Evolutionary conservation across 768 basidiomycete species (phyloP).

Genomic region (Astraeus odoratus): DNA sequence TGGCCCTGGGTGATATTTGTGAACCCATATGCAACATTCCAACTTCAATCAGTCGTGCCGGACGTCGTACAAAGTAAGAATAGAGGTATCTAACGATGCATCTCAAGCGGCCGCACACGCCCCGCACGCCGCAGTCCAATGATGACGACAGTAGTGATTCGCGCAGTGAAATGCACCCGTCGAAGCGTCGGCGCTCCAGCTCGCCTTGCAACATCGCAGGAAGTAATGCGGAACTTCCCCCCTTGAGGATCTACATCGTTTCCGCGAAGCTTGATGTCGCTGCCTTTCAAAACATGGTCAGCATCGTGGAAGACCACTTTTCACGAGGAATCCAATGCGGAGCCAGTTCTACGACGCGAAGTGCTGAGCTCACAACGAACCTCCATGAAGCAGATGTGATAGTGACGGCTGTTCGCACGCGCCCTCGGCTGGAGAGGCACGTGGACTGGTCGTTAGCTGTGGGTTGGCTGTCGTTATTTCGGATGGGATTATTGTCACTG

Average conservation of each 20-base stretch:
- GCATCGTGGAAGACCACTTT: slow-evolving; percentile 17
- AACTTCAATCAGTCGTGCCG: no score
- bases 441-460: slow-evolving; percentile 60
- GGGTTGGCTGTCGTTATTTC: slow-evolving; percentile 37
- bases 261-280: slow-evolving; percentile 23
- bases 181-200: slow-evolving; percentile 8
- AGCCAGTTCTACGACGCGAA: background rate
- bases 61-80: no score
- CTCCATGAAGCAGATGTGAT: slow-evolving; percentile 53
- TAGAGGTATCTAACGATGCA: slow-evolving; percentile 5
- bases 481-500: background rate
- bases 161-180: slow-evolving; percentile 1
- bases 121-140: slow-evolving; percentile 2
- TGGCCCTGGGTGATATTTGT: no score
- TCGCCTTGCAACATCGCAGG: slow-evolving; percentile 6
- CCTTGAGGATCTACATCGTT: slow-evolving; percentile 25
- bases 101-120: slow-evolving; percentile 8
- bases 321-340: background rate
- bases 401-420: slow-evolving; percentile 60
- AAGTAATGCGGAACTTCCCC: slow-evolving; percentile 4
- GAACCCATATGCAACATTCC: no score
- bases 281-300: slow-evolving; percentile 17
- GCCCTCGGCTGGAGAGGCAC: slow-evolving; percentile 63
- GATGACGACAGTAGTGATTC: background rate
- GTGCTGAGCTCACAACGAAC: slow-evolving; percentile 30